These are phyloP conservation scores for Phalaenopsis hybrid DNA, from an alignment of 116 monocot species.

Conservation along the genomic window DNA sequence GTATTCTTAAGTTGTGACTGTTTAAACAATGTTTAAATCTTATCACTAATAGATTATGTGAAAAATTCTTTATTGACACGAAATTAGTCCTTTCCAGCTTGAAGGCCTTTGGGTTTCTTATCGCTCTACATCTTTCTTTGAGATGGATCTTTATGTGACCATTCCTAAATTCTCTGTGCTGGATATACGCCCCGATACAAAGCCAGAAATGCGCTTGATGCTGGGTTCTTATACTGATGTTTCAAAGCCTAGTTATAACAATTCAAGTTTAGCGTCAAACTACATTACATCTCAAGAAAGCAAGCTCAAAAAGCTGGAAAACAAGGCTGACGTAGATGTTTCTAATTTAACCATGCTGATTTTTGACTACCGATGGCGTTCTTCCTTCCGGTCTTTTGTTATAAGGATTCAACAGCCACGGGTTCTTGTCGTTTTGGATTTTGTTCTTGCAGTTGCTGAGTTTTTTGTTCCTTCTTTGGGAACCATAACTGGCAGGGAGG, in stretches of 20 bases:
- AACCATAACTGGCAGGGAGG: conserved; percentile 76
- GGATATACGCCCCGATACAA: conserved; percentile 84
- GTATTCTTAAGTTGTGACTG: neutral
- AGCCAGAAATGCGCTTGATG: conserved; percentile 94
- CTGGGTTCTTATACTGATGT: conserved; percentile 71
- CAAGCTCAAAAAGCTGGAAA: conserved; percentile 11
- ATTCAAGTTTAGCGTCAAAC: conserved; percentile 10
- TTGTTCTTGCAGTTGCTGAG: conserved; percentile 84
- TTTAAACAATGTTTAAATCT: neutral
- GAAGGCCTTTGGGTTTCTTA: conserved; percentile 96
- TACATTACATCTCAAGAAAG: neutral
- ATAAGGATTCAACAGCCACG: conserved; percentile 88
- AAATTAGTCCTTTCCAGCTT: conserved; percentile 34
- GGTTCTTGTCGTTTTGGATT: conserved; percentile 88
- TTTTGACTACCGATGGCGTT: conserved; percentile 81
- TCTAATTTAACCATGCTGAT: conserved; percentile 85
- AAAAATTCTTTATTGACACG: neutral
- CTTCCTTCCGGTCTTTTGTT: conserved; percentile 75
- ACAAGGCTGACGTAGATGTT: conserved; percentile 22
- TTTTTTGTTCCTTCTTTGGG: conserved; percentile 85
- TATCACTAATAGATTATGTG: neutral
- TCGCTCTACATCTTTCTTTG: conserved; percentile 65
- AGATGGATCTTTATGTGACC: conserved; percentile 79
- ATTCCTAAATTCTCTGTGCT: conserved; percentile 80
- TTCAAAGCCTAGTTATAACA: conserved; percentile 26